A percentile compares a stretch with the other conserved stretches of the same genome.
phyloP scores from a whole-genome alignment of 805 yeast species.

The Hanseniaspora mollemarum region DNA sequence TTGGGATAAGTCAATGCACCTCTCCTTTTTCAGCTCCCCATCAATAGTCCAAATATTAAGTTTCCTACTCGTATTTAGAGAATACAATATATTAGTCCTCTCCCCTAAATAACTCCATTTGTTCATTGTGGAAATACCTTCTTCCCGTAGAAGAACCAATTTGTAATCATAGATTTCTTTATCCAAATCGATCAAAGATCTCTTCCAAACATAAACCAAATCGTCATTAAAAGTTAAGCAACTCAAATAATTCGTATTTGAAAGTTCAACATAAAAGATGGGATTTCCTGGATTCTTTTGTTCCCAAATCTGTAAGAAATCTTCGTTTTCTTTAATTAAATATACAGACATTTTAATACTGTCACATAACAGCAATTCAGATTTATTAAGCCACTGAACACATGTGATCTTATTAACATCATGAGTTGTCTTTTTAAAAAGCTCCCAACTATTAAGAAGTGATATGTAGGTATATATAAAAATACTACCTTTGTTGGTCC shows the following conservation, averaged over 20 bases:
- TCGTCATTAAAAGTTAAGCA: slow-evolving; percentile 8
- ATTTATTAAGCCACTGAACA: neutral
- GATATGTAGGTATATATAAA: neutral
- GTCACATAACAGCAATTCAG: slow-evolving; percentile 1
- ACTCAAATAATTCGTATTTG: neutral
- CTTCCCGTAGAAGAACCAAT: neutral
- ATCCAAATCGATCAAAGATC: slow-evolving; percentile 8
- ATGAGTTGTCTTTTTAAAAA: neutral
- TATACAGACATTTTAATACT: neutral
- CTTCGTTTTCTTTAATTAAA: neutral
- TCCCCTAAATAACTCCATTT: neutral
- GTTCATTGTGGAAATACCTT: neutral
- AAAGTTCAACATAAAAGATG: neutral
- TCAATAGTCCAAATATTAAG: neutral
- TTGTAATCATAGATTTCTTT: slow-evolving; percentile 1
- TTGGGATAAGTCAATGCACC: neutral
- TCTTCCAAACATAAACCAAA: slow-evolving; percentile 5
- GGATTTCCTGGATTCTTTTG: slow-evolving; percentile 4
- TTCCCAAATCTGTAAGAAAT: slow-evolving; percentile 1
- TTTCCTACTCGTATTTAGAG: neutral
- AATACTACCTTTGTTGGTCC: neutral
- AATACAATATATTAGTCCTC: neutral
- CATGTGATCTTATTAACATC: neutral
- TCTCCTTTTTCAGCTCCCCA: neutral
- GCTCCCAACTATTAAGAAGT: neutral